Base-by-base conservation (phyloP, 495 filamentous ascomycete species). In the Chaetomium fimeti region DNA sequence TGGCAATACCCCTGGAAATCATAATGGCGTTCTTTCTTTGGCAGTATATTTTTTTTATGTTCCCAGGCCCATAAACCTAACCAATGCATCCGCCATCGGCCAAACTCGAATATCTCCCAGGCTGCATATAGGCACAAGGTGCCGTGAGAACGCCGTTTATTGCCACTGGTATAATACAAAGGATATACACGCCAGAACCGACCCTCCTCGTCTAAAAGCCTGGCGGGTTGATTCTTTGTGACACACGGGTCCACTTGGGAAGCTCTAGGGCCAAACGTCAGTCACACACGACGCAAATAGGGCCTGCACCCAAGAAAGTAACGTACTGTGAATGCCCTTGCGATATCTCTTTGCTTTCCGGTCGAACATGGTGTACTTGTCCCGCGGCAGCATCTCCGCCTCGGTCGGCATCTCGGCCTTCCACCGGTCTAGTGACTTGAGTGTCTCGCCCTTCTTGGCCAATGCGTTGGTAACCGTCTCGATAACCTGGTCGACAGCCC, bases 361-460 rank as follows among this genome's bases (percentile, higher is more conserved):
- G 77, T 95, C 92, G 79, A 98, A 98, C 66, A 98, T 88, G 24
- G 93, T 96, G 80, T 98, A 98, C 77, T 98, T 98, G 78, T 98
- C 94, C 76, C 86, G 89, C 51, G 94, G 88, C 74, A 95, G 75
- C 94, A 98, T 98, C 82, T 98, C 92, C 75, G 86, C 85, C 84
- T 98, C 94, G 32, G 85, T 89, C 24, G 94, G 94, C 94, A 98
- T 98, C 78, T 96, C 91, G 58, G 78, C 81, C 78, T 91, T 96
- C 94, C 94, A 98, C 68, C 87, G 81, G 76, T 92, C 87, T 61
- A 98, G 78, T 36, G 88, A 82, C 75, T 89, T 89, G 42, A 89
- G 79, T 4, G 77, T 86, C 73, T 87, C 77, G 57, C 88, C 87
- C 69, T 88, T 81, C 73, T 88, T 90, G 27, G 82, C 77, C 20